Percentiles rank a stretch among this genome's conserved stretches.
Evolutionary conservation across 306 rosid genomes (phyloP).

Genomic region (Echinosophora koreensis): DNA sequence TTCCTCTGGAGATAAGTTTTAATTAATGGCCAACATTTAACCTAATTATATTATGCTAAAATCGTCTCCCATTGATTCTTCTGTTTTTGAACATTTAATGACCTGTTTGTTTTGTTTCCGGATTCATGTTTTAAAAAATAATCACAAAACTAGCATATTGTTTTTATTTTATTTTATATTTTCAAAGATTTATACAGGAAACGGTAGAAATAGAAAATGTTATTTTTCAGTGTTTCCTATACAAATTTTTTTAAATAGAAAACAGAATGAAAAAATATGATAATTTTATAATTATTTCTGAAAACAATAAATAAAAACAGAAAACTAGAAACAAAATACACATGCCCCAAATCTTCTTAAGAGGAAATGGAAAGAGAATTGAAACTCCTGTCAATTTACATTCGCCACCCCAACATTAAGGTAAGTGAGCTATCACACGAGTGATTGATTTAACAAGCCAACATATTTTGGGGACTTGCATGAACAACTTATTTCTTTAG

Average conservation of each 20-base stretch:
- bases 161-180: no score
- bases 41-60: not conserved
- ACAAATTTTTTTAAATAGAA: no score
- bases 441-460: constrained; percentile 41
- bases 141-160: no score
- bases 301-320: no score
- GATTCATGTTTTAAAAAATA: no score
- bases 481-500: constrained; percentile 20
- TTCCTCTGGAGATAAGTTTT: not conserved
- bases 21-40: not conserved
- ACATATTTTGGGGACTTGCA: constrained; percentile 8
- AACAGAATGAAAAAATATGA: no score
- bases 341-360: not conserved
- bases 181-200: no score
- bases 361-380: constrained; percentile 30
- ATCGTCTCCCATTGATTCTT: not conserved
- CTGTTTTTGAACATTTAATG: not conserved
- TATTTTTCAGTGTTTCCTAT: no score
- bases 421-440: constrained; percentile 29
- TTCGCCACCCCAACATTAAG: not conserved
- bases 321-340: no score
- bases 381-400: constrained; percentile 6
- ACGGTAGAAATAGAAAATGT: no score
- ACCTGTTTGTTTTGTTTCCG: no score
- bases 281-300: no score